Evolutionary conservation across 371 early-diverging fungal genomes (phyloP).

Genomic region (Syncephalis plumigaleata): DNA sequence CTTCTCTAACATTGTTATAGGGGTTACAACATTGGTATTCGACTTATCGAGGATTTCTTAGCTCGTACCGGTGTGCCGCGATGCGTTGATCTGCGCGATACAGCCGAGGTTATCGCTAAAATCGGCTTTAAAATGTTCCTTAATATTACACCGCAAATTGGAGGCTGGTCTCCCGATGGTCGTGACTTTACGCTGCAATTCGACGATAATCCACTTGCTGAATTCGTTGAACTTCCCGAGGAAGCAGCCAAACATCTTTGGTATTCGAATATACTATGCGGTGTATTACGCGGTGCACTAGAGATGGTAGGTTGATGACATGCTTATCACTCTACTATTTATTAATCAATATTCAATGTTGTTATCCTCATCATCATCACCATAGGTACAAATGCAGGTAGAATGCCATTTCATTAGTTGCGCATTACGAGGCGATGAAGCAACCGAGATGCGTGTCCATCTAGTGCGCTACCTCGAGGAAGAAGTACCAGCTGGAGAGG

Average conservation of each 20-base stretch:
- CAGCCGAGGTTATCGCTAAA: conserved; percentile 85
- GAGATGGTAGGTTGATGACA: conserved; percentile 61
- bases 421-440: conserved; percentile 73
- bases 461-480: conserved; percentile 80
- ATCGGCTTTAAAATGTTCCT: conserved; percentile 93
- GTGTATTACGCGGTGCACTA: conserved; percentile 83
- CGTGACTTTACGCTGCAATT: conserved; percentile 79
- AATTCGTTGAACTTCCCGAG: conserved; percentile 69
- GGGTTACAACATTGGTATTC: conserved; percentile 93
- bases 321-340: no score
- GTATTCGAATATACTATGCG: conserved; percentile 92
- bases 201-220: conserved; percentile 90
- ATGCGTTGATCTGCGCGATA: conserved; percentile 80
- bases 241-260: conserved; percentile 71
- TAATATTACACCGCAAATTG: conserved; percentile 66
- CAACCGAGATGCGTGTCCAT: conserved; percentile 77
- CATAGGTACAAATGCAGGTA: conserved; percentile 74
- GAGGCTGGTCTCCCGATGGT: conserved; percentile 61
- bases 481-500: conserved; percentile 87
- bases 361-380: not conserved
- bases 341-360: not conserved
- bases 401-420: conserved; percentile 72
- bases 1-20: no score
- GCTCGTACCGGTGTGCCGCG: conserved; percentile 65
- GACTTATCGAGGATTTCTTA: conserved; percentile 92